These are phyloP conservation scores for Micractinium conductrix DNA, from an alignment of 139 green algal species.

Conservation along the genomic window DNA sequence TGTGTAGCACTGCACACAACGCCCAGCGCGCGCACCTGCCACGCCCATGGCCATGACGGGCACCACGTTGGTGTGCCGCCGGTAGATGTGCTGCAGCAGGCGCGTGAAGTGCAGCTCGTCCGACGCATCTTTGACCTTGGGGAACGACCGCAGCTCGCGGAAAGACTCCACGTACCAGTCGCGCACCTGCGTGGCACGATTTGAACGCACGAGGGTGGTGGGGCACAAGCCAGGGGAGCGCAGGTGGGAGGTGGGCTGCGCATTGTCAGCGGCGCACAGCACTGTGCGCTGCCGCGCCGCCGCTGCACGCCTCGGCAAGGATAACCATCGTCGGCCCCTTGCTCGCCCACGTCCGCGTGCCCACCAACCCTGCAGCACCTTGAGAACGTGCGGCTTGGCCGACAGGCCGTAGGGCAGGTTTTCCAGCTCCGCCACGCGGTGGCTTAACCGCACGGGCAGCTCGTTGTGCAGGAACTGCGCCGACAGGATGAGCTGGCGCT, in stretches of 20 bases:
- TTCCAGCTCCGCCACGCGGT: conserved; percentile 96
- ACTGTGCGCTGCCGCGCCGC: too few species aligned
- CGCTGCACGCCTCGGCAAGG: too few species aligned
- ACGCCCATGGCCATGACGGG: conserved; percentile 96
- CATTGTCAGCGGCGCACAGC: too few species aligned
- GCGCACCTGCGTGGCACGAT: conserved; percentile 80
- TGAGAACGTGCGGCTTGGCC: conserved; percentile 87
- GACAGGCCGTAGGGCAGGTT: conserved; percentile 97
- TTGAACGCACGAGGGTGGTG: too few species aligned
- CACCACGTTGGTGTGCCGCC: conserved; percentile 92
- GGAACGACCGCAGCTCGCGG: conserved; percentile 88
- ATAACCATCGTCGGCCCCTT: too few species aligned
- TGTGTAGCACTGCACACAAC: too few species aligned
- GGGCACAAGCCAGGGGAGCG: too few species aligned
- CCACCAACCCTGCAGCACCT: conserved; percentile 79
- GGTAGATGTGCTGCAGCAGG: conserved; percentile 81
- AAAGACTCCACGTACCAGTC: conserved; percentile 99
- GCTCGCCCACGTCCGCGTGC: too few species aligned
- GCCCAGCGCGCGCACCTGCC: conserved; percentile 41
- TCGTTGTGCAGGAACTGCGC: conserved; percentile 98
- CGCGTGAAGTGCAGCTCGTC: conserved; percentile 94
- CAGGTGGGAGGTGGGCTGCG: too few species aligned
- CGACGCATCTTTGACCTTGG: conserved; percentile 59
- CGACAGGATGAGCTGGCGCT: conserved; percentile 92
- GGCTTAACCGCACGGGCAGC: conserved; percentile 93